Conservation (phyloP, 352 stramenopile genomes). For the Phytopythium kandeliae region DNA sequence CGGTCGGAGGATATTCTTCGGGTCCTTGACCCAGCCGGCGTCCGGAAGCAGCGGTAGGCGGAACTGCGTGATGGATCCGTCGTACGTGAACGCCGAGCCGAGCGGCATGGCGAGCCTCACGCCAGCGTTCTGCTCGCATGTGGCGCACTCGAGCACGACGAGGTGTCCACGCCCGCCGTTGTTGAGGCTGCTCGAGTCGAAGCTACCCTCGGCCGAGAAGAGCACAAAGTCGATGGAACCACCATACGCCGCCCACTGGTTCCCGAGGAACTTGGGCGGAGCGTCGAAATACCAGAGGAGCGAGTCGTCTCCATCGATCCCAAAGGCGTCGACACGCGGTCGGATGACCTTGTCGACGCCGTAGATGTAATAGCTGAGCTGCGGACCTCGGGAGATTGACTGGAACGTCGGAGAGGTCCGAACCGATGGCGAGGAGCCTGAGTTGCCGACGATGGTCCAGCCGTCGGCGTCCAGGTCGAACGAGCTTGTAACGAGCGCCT, state of each 20-base stretch:
- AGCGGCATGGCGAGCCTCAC: slow-evolving; percentile 85
- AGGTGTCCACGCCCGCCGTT: slow-evolving; percentile 48
- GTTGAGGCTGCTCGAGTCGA: slow-evolving; percentile 78
- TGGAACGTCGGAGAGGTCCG: slow-evolving; percentile 30
- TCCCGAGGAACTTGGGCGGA: slow-evolving; percentile 81
- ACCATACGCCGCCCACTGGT: slow-evolving; percentile 86
- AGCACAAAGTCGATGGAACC: slow-evolving; percentile 88
- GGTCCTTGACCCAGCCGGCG: slow-evolving; percentile 88
- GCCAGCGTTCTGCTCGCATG: slow-evolving; percentile 77
- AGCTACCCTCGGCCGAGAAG: slow-evolving; percentile 87
- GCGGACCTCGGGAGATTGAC: slow-evolving; percentile 51
- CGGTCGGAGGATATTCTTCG: slow-evolving; percentile 81
- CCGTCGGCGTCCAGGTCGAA: slow-evolving; percentile 76
- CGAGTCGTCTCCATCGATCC: slow-evolving; percentile 39
- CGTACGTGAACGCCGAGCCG: slow-evolving; percentile 68
- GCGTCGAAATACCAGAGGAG: slow-evolving; percentile 88
- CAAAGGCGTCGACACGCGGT: slow-evolving; percentile 33
- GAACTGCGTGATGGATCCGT: slow-evolving; percentile 79
- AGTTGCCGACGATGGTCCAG: slow-evolving; percentile 76
- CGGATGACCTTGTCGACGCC: slow-evolving; percentile 65
- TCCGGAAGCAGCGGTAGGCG: slow-evolving; percentile 71
- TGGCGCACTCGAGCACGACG: slow-evolving; percentile 81
- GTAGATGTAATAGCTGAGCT: slow-evolving; percentile 90
- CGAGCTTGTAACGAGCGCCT: slow-evolving; percentile 73
- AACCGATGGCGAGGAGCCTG: slow-evolving; percentile 14